Evolutionary conservation across 2,329 filamentous ascomycete species (phyloP).

Genomic region (Colletotrichum acutatum): DNA sequence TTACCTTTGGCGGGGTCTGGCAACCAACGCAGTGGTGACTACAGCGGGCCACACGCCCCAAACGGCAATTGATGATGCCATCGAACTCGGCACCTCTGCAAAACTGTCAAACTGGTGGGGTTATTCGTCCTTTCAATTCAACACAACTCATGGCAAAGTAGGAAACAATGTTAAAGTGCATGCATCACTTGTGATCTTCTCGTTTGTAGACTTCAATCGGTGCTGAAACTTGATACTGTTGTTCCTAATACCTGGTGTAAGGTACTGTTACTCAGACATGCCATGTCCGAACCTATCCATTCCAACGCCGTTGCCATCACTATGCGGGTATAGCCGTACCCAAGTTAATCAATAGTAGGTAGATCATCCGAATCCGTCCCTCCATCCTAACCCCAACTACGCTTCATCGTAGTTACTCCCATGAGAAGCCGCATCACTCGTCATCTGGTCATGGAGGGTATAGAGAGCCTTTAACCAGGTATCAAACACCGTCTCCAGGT

Average conservation of each 20-base stretch:
- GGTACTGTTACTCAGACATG: neutral
- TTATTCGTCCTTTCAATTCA: too few species aligned
- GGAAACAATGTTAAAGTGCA: too few species aligned
- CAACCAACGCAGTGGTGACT: too few species aligned
- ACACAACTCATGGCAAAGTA: too few species aligned
- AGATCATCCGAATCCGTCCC: neutral
- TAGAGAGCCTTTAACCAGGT: slow-evolving; percentile 63
- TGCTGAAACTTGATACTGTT: neutral
- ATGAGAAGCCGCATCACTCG: slow-evolving; percentile 40
- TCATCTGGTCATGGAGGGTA: slow-evolving; percentile 55
- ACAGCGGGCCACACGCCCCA: neutral
- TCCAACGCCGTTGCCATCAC: neutral
- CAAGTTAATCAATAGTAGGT: neutral
- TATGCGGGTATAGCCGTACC: neutral
- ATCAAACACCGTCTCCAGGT: slow-evolving; percentile 57
- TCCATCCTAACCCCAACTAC: slow-evolving; percentile 20
- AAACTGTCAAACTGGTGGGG: neutral
- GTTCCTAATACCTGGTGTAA: neutral
- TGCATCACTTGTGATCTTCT: neutral
- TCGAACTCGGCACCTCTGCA: neutral
- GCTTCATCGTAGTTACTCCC: slow-evolving; percentile 41
- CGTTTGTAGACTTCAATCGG: neutral
- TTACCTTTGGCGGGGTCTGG: neutral
- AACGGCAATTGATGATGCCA: neutral
- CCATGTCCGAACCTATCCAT: neutral